These are phyloP conservation scores for Leishmania amazonensis DNA, from an alignment of 208 protist species.

Conservation along the genomic window DNA sequence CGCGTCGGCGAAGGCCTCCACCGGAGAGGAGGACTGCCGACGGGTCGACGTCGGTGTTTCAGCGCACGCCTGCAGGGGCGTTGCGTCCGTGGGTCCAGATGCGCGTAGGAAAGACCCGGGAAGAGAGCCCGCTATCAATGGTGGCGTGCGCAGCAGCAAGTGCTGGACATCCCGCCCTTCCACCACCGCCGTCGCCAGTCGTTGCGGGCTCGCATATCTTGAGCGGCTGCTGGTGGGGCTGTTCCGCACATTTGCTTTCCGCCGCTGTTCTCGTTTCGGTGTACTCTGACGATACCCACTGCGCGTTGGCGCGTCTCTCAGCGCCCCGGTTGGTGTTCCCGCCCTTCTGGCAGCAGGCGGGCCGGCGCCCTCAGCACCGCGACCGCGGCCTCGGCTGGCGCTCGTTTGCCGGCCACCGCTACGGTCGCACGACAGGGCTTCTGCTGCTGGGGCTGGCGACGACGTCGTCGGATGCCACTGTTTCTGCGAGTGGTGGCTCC, in stretches of 20 bases:
- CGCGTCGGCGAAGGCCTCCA: slow-evolving; percentile 55
- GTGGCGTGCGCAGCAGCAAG: not conserved
- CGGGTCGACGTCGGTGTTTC: not conserved
- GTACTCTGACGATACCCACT: not conserved
- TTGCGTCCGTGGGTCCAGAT: not conserved
- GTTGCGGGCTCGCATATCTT: not conserved
- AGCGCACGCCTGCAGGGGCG: not conserved
- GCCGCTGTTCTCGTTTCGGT: not conserved
- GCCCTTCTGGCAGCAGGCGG: not conserved
- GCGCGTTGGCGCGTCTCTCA: not conserved
- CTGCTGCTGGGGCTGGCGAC: not conserved
- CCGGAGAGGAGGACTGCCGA: slow-evolving; percentile 17
- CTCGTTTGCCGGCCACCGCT: not conserved
- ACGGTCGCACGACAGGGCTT: not conserved
- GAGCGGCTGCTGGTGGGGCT: not conserved
- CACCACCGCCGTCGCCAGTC: not conserved
- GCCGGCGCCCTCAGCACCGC: not conserved
- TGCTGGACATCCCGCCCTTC: not conserved
- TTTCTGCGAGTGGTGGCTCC: not conserved
- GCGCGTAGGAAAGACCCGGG: not conserved
- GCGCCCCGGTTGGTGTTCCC: not conserved
- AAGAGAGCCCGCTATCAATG: not conserved
- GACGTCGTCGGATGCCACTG: not conserved
- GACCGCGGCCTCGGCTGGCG: not conserved
- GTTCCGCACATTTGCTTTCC: not conserved